A percentile compares a stretch with the other conserved stretches of the same genome.
Evolutionary conservation across 2,329 filamentous ascomycete genomes (phyloP).

Genomic region (Claviceps sp.): DNA sequence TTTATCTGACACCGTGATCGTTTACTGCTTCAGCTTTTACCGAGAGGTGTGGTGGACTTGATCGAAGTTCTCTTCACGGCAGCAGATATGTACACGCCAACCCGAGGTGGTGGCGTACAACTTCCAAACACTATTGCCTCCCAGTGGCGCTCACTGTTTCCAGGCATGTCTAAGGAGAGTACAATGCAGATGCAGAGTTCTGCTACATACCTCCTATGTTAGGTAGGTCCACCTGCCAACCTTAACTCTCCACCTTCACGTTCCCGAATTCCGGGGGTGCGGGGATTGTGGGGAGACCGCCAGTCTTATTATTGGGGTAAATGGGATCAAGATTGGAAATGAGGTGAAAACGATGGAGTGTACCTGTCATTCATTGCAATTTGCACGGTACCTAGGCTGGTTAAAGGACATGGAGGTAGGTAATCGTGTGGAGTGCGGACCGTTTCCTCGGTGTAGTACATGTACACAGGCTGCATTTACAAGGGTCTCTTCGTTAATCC

Average conservation of each 20-base stretch:
- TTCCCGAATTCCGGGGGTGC: conserved; percentile 1
- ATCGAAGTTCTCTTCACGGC: no score
- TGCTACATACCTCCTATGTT: no score
- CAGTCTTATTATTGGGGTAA: not conserved
- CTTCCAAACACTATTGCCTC: not conserved
- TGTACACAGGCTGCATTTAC: not conserved
- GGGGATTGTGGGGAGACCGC: conserved; percentile 4
- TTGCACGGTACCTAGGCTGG: not conserved
- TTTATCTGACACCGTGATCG: no score
- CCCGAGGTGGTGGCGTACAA: not conserved
- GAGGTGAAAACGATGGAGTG: not conserved
- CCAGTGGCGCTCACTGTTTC: not conserved
- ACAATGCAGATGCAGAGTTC: no score
- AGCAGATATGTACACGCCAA: no score
- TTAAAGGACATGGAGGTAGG: no score
- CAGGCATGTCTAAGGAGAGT: not conserved
- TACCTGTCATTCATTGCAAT: no score
- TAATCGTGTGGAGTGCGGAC: not conserved
- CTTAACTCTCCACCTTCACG: not conserved
- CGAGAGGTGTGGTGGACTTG: no score
- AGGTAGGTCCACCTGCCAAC: not conserved
- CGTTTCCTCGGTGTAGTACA: not conserved
- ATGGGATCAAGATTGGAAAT: not conserved
- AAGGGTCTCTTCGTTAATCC: not conserved
- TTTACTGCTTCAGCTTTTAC: no score